Percentiles rank a stretch among this genome's conserved stretches.
Conservation (phyloP, 345 rosid genomes). For the Acer campestre region DNA sequence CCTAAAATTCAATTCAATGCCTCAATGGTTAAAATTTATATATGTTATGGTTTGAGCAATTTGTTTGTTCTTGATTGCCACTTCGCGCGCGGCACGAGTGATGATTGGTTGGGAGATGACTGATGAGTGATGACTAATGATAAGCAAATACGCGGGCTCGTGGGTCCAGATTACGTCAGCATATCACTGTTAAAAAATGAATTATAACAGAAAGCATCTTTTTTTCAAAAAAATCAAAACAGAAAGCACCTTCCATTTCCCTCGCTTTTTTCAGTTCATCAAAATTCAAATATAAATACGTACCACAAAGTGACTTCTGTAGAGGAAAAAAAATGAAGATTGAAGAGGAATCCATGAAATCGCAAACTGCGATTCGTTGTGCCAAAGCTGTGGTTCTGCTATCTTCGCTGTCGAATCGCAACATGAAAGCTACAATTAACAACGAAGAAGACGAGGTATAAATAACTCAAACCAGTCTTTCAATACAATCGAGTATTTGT, state of each 20-base stretch:
- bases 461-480: neutral
- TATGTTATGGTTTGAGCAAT: too few species aligned
- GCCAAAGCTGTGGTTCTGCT: constrained; percentile 29
- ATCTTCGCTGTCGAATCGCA: constrained; percentile 13
- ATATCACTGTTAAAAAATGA: neutral
- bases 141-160: neutral
- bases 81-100: too few species aligned
- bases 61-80: too few species aligned
- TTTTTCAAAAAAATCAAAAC: neutral
- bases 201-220: too few species aligned
- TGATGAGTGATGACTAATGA: neutral
- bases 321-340: constrained; percentile 5
- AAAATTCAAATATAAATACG: neutral
- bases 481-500: neutral
- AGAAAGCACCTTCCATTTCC: neutral
- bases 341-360: constrained; percentile 18
- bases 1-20: too few species aligned
- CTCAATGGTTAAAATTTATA: too few species aligned
- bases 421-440: constrained; percentile 2
- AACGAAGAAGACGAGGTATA: constrained; percentile 16
- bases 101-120: too few species aligned
- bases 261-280: neutral
- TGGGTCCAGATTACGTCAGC: neutral
- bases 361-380: constrained; percentile 27
- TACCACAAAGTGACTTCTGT: neutral